Evolutionary conservation across 2,329 filamentous ascomycete species (phyloP).

Genomic region (Thyridium curvatum): DNA sequence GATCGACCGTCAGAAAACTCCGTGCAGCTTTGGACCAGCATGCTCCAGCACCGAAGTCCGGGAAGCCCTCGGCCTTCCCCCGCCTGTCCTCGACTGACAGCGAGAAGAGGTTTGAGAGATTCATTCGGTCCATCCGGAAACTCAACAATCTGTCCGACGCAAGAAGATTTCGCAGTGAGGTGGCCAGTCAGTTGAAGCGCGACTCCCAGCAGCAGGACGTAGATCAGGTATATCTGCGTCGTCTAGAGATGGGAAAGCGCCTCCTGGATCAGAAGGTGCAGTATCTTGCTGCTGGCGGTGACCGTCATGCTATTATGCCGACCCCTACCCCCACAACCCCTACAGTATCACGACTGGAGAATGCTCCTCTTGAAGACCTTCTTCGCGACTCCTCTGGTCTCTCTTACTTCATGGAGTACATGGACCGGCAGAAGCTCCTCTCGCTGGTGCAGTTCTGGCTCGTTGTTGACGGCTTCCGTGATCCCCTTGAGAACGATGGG

Average conservation of each 20-base stretch:
- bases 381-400: constrained; percentile 83
- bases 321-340: constrained; percentile 16
- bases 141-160: constrained; percentile 91
- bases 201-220: constrained; percentile 73
- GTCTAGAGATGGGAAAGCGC: constrained; percentile 85
- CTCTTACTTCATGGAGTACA: constrained; percentile 99
- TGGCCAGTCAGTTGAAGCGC: constrained; percentile 84
- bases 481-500: constrained; percentile 77
- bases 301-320: constrained; percentile 27
- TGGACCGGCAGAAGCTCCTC: constrained; percentile 88
- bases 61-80: constrained; percentile 65
- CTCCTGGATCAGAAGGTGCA: constrained; percentile 86
- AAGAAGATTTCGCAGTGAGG: constrained; percentile 82
- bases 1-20: constrained; percentile 88
- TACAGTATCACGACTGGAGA: constrained; percentile 59
- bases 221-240: constrained; percentile 79
- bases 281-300: constrained; percentile 65
- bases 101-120: constrained; percentile 89
- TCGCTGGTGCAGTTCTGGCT: constrained; percentile 95
- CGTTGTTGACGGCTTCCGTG: constrained; percentile 92
- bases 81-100: constrained; percentile 76
- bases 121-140: constrained; percentile 82
- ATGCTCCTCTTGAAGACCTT: constrained; percentile 75
- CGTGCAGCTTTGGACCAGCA: constrained; percentile 91
- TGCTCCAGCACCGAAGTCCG: constrained; percentile 66